Evolutionary conservation across 495 filamentous ascomycete genomes (phyloP).

Genomic region (Penicillium waksmanii): DNA sequence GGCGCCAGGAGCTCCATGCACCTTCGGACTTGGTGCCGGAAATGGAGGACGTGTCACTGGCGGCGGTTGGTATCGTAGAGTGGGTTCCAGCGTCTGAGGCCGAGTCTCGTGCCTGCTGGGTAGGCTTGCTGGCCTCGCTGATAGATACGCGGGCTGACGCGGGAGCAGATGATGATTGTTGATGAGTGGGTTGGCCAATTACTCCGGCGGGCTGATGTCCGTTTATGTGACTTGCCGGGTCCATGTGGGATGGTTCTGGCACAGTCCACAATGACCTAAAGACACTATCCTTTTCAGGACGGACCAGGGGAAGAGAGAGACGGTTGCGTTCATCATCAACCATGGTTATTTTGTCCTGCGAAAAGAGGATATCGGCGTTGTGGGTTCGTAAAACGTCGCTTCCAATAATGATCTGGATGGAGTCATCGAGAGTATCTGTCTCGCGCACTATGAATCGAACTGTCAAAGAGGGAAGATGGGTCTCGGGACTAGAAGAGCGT

Average conservation of each 20-base stretch:
- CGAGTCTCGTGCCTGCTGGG: not conserved
- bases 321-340: conserved; percentile 87
- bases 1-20: conserved; percentile 73
- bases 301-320: conserved; percentile 87
- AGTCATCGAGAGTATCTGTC: conserved; percentile 50
- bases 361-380: conserved; percentile 90
- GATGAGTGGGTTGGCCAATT: conserved; percentile 30
- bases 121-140: conserved; percentile 41
- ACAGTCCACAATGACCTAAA: conserved; percentile 76
- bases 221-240: conserved; percentile 17
- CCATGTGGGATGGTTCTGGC: conserved; percentile 38
- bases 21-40: conserved; percentile 51
- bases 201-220: conserved; percentile 30
- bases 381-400: conserved; percentile 85
- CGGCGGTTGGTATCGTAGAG: conserved; percentile 10
- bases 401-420: conserved; percentile 80
- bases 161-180: conserved; percentile 27
- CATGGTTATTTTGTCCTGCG: conserved; percentile 82
- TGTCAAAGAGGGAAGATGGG: conserved; percentile 78
- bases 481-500: conserved; percentile 70
- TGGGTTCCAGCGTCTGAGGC: not conserved
- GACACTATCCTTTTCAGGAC: conserved; percentile 82
- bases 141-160: conserved; percentile 31
- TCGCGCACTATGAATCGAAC: conserved; percentile 76
- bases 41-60: conserved; percentile 34